phyloP scores from a whole-genome alignment of 164 flowering plant genomes.

The Vitis labrusca region DNA sequence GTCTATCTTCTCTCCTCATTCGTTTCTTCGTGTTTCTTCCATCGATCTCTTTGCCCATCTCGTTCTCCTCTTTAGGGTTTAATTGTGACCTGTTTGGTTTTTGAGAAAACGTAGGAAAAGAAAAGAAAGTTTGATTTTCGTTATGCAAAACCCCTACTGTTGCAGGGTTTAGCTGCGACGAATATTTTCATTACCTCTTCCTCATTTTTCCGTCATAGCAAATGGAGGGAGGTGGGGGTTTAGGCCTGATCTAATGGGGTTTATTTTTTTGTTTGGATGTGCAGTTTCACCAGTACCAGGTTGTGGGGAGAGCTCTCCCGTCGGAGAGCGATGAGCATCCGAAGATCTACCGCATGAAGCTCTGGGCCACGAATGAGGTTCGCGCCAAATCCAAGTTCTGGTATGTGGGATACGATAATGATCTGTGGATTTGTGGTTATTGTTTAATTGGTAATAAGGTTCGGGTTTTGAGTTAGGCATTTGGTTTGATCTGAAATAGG shows the following conservation, averaged over 20 bases:
- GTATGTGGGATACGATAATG: slow-evolving; percentile 18
- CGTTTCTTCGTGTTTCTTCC: background rate
- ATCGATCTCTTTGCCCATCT: background rate
- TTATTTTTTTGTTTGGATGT: background rate
- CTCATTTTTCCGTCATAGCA: too few relatives aligned
- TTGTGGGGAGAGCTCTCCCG: slow-evolving; percentile 83
- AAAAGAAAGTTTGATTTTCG: too few relatives aligned
- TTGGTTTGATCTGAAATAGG: slow-evolving; percentile 30
- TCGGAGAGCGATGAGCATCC: slow-evolving; percentile 72
- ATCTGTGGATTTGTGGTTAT: background rate
- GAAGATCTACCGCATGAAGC: slow-evolving; percentile 91
- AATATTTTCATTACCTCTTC: too few relatives aligned
- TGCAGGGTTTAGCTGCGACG: too few relatives aligned
- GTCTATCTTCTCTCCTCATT: background rate
- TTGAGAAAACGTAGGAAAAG: too few relatives aligned
- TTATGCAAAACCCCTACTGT: too few relatives aligned
- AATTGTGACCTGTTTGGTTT: too few relatives aligned
- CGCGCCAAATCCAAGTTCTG: slow-evolving; percentile 90
- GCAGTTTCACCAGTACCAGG: slow-evolving; percentile 93
- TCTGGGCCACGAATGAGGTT: slow-evolving; percentile 87
- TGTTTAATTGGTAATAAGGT: background rate
- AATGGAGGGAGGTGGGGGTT: background rate
- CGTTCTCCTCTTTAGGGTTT: background rate
- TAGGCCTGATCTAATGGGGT: background rate
- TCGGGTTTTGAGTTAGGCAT: background rate